A percentile compares a stretch with the other conserved stretches of the same genome.
phyloP scores from a whole-genome alignment of 164 flowering plant genomes.

The Aristolochia contorta region DNA sequence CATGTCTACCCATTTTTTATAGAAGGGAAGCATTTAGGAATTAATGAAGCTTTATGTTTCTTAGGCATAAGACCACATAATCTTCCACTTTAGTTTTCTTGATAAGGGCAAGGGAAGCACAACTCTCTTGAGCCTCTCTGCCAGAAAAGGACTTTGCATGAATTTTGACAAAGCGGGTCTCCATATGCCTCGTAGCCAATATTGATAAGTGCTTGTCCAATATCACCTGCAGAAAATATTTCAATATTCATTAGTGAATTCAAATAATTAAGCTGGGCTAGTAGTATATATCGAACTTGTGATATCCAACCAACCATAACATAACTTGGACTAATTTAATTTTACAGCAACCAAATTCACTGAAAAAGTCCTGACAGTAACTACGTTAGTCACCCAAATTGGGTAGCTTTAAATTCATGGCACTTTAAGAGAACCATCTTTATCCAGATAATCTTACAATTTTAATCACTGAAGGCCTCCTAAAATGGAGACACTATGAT shows the following conservation, averaged over 20 bases:
- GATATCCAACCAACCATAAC: too few species aligned
- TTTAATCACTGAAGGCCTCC: too few species aligned
- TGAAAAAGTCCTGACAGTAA: too few species aligned
- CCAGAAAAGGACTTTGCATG: slow-evolving; percentile 83
- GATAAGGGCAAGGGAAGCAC: slow-evolving; percentile 86
- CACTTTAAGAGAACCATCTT: too few species aligned
- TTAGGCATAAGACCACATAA: slow-evolving; percentile 63
- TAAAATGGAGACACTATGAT: too few species aligned
- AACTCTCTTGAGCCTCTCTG: slow-evolving; percentile 80
- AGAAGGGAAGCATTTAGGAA: not conserved
- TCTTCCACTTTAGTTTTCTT: slow-evolving; percentile 95
- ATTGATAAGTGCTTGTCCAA: slow-evolving; percentile 81
- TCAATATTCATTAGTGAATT: not conserved
- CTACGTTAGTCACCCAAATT: too few species aligned
- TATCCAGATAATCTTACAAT: too few species aligned
- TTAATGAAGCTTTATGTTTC: not conserved
- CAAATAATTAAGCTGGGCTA: not conserved
- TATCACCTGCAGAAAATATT: slow-evolving; percentile 55
- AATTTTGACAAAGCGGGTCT: slow-evolving; percentile 90
- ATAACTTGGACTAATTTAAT: too few species aligned
- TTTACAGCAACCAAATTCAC: too few species aligned
- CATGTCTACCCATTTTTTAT: not conserved
- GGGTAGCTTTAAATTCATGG: too few species aligned
- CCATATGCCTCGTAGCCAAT: slow-evolving; percentile 78
- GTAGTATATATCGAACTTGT: not conserved